Percentiles rank a stretch among this genome's conserved stretches.
Evolutionary conservation across 2,329 filamentous ascomycete species (phyloP).

Genomic region (Huntiella omanensis): DNA sequence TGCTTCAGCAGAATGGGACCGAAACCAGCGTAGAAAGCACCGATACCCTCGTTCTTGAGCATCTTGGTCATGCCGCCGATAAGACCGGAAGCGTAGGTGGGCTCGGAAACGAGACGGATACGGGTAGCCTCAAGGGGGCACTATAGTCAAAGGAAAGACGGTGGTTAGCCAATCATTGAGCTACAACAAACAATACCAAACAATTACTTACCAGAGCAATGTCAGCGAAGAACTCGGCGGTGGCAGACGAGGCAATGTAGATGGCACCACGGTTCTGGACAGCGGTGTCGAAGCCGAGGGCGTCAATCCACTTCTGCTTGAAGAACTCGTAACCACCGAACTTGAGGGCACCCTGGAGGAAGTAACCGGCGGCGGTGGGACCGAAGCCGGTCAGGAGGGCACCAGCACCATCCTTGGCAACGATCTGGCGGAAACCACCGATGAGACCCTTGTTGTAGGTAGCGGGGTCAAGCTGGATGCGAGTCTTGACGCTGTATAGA

Average conservation of each 20-base stretch:
- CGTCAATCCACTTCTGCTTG: constrained; percentile 78
- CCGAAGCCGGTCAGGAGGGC: constrained; percentile 73
- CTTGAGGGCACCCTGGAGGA: constrained; percentile 62
- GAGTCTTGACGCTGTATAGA: constrained; percentile 64
- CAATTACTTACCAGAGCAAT: constrained; percentile 39
- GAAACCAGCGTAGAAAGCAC: constrained; percentile 82
- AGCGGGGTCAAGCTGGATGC: constrained; percentile 77
- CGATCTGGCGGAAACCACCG: constrained; percentile 71
- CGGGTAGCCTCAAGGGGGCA: constrained; percentile 86
- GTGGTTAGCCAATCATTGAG: background rate
- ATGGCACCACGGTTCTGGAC: constrained; percentile 62
- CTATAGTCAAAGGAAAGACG: constrained; percentile 2
- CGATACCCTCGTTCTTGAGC: constrained; percentile 60
- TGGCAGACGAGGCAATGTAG: constrained; percentile 53
- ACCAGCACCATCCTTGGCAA: constrained; percentile 66
- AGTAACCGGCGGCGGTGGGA: constrained; percentile 76
- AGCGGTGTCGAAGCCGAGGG: constrained; percentile 59
- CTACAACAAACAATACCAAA: background rate
- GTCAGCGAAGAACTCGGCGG: constrained; percentile 53
- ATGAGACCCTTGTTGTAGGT: constrained; percentile 81
- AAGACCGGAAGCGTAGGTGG: constrained; percentile 66
- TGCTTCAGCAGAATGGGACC: constrained; percentile 73
- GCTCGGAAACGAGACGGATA: constrained; percentile 81
- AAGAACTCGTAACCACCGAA: constrained; percentile 92
- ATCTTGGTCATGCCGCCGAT: constrained; percentile 70